Conservation (phyloP, 164 flowering plant genomes). For the Kingdonia uniflora region DNA sequence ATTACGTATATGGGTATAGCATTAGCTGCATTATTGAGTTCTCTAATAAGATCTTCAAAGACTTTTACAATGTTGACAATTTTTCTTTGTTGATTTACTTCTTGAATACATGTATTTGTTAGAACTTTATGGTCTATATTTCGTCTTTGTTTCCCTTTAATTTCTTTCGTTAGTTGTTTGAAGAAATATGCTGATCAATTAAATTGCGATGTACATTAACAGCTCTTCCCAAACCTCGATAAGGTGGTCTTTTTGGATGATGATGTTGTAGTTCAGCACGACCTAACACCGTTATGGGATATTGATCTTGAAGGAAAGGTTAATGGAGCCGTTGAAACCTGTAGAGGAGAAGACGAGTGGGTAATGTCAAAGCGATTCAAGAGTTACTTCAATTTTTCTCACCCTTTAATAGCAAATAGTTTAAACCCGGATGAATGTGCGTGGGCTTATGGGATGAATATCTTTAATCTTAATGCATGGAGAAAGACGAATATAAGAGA, state of each 20-base stretch:
- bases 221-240: conserved; percentile 92
- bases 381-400: conserved; percentile 93
- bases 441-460: conserved; percentile 99
- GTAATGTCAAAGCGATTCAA: conserved; percentile 89
- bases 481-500: conserved; percentile 81
- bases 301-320: conserved; percentile 87
- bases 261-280: conserved; percentile 90
- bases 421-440: conserved; percentile 94
- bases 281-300: conserved; percentile 83
- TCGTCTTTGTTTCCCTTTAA: too few relatives aligned
- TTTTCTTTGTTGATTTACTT: too few relatives aligned
- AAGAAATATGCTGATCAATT: neutral
- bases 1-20: too few relatives aligned
- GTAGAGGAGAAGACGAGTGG: conserved; percentile 89
- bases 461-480: conserved; percentile 89
- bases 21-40: too few relatives aligned
- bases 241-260: conserved; percentile 96
- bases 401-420: conserved; percentile 66
- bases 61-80: too few relatives aligned
- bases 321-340: conserved; percentile 97
- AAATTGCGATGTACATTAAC: conserved; percentile 18
- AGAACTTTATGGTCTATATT: too few relatives aligned
- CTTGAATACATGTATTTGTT: too few relatives aligned
- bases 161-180: too few relatives aligned
- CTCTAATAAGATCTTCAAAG: too few relatives aligned